Evolutionary conservation across 257 asterid genomes (phyloP), one percentile per base, ranked within the genome.

Genomic region (Petrea volubilis): DNA sequence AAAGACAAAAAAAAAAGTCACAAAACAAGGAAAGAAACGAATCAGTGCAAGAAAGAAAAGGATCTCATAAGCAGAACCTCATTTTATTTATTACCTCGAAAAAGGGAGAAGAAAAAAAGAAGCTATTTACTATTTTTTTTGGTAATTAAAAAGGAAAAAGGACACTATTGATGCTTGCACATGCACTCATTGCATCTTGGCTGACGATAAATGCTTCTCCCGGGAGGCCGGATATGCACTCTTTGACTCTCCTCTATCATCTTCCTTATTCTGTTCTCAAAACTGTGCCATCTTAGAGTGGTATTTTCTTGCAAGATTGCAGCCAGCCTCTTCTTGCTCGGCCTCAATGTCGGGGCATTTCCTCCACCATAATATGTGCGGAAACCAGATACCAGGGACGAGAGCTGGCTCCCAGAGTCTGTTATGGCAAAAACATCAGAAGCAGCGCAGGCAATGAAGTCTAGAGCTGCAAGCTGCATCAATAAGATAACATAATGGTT

Each of bases 381-480:
- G 60, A 80, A 84, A 18, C 99, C 99, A 1, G 96, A 90, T 75
- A 88, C 98, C 0, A 95, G 77, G 60, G 97, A 92, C 7, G 98
- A 95, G 6, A 92, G 81, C 84, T 92, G 97, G 87, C 98, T 95
- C 24, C 99, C 98, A 0, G 99, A 85, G 70, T 95, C 99, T 2
- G 98, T 95, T 49, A 92, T 84, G 58, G 99, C 91, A 71, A 95
- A 92, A 18, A 95, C 96, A 77, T 92, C 92, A 4, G 99, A 81
- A 78, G 91, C 86, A 18, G 93, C 93, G 51, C 97, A 90, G 2
- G 85, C 96, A 0, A 95, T 92, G 34, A 90, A 92, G 85, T 92
- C 99, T 68, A 92, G 66, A 23, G 99, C 99, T 67, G 99, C 98
- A 67, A 95, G 95, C 99, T 90, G 90, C 86, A 84, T 69, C 38